Percentiles rank a stretch among this genome's conserved stretches.
phyloP scores from a whole-genome alignment of 768 basidiomycete genomes.

The Pleurotus salmoneostramineus region DNA sequence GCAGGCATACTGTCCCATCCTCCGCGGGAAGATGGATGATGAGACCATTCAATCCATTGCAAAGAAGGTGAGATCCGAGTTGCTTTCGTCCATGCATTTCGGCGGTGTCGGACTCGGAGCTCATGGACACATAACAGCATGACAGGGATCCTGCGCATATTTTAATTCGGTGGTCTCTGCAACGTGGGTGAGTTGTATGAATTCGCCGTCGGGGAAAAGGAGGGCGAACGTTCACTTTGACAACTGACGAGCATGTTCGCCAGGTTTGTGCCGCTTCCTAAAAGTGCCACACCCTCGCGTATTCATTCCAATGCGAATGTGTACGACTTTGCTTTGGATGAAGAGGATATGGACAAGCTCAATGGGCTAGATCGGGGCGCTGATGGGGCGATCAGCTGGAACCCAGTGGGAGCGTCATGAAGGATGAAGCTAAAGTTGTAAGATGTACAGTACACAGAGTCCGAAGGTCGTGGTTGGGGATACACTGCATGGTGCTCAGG shows the following conservation, averaged over 20 bases:
- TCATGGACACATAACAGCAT: conserved; percentile 32
- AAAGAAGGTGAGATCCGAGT: conserved; percentile 41
- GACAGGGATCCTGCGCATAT: conserved; percentile 70
- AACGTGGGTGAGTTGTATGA: conserved; percentile 57
- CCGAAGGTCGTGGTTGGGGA: not conserved
- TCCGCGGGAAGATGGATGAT: conserved; percentile 57
- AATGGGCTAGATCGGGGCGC: conserved; percentile 72
- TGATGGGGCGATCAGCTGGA: conserved; percentile 78
- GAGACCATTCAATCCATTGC: conserved; percentile 51
- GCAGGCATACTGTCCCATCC: conserved; percentile 75
- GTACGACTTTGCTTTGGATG: conserved; percentile 68
- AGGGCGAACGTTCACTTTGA: not conserved
- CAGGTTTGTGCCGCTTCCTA: conserved; percentile 81
- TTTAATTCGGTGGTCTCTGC: conserved; percentile 87
- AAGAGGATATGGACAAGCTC: conserved; percentile 61
- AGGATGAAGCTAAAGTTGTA: not conserved
- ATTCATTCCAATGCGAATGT: conserved; percentile 72
- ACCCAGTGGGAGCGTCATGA: conserved; percentile 55
- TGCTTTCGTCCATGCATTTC: not conserved
- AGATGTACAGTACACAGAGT: not conserved
- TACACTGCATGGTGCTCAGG: too few species aligned
- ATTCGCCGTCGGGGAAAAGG: not conserved
- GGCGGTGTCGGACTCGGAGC: not conserved
- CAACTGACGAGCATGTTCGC: not conserved
- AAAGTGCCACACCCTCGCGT: conserved; percentile 66